Evolutionary conservation across 2,329 filamentous ascomycete genomes (phyloP), one percentile per base, ranked within the genome.

Genomic region (Ceratocystis alfenasii): DNA sequence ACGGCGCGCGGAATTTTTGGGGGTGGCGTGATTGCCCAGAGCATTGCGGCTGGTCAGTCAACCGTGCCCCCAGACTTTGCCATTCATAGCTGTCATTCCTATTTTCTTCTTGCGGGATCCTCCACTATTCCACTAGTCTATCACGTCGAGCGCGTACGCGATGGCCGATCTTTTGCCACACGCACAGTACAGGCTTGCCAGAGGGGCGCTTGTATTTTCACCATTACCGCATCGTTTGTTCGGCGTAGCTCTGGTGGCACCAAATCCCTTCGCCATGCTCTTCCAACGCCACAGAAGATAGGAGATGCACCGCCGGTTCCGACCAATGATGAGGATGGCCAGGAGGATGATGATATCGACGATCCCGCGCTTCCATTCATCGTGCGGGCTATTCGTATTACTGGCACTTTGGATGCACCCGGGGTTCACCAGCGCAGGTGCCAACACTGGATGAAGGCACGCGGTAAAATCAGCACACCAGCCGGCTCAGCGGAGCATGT

Each of bases 31-130:
- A 96, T 99, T 71, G 92, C 93, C 61, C 93, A 97, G 80, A 92
- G 84, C 72, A 86, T 96, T 30, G 83, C 88, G 59, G 90, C 94
- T 1, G 94, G 90, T 28, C 91, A 96, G 75, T 84, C 86, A 73
- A 99, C 94, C 7, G 89, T 99, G 1, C 87, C 88, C 0, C 75
- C 79, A 30, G 81, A 89, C 73, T 96, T 96, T 76, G 83, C 86
- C 68, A 85, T 94, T 62, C 94, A 99, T 79, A 93, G 88, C 73
- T 96, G 95, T 88, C 94, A 99, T 81, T 97, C 94, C 83, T 99
- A 97, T 79, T 99, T 99, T 75, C 86, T 99, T 44, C 85, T 97
- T 1, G 92, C 93, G 3, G 94, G 94, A 33, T 89, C 93, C 72
- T 81, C 85, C 12, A 84, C 88, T 68, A 87, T 94, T 20, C 93